Conservation (phyloP, 2,329 filamentous ascomycete species). For the Arthrobotrys entomopaga region DNA sequence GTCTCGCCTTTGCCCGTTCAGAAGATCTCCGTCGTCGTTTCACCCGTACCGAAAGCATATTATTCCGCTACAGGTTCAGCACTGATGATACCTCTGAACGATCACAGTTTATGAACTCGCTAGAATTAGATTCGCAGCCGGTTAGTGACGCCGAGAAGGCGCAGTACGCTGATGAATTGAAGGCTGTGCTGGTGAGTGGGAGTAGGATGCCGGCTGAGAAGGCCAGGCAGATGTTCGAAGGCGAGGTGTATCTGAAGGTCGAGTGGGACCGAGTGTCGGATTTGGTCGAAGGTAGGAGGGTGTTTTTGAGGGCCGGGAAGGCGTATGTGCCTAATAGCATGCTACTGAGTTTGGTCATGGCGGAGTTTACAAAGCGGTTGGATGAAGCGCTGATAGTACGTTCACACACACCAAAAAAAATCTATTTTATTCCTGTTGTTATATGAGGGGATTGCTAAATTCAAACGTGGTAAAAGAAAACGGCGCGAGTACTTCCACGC, state of each 20-base stretch:
- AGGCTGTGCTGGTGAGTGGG: conserved; percentile 61
- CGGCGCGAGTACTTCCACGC: conserved; percentile 86
- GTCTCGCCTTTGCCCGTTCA: conserved; percentile 89
- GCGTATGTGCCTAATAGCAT: conserved; percentile 90
- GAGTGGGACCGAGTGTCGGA: conserved; percentile 95
- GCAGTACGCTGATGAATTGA: conserved; percentile 65
- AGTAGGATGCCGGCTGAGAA: conserved; percentile 59
- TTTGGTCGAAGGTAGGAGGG: conserved; percentile 80
- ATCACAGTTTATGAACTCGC: conserved; percentile 76
- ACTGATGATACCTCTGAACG: conserved; percentile 80
- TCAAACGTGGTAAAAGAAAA: conserved; percentile 70
- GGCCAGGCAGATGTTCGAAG: conserved; percentile 67
- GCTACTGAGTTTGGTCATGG: conserved; percentile 86
- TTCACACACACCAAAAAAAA: too few relatives aligned
- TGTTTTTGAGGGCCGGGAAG: conserved; percentile 81
- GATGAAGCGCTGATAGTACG: conserved; percentile 84
- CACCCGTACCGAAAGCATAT: conserved; percentile 82
- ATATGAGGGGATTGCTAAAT: conserved; percentile 17
- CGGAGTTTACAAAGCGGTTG: conserved; percentile 82
- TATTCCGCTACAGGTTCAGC: conserved; percentile 84
- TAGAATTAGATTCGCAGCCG: conserved; percentile 85
- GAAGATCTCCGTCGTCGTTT: conserved; percentile 91
- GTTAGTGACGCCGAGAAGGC: conserved; percentile 82
- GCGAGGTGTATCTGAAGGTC: conserved; percentile 94
- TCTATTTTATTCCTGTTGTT: conserved; percentile 32